phyloP scores from a whole-genome alignment of 129 eudicot genomes.

The Cynara cardunculus region DNA sequence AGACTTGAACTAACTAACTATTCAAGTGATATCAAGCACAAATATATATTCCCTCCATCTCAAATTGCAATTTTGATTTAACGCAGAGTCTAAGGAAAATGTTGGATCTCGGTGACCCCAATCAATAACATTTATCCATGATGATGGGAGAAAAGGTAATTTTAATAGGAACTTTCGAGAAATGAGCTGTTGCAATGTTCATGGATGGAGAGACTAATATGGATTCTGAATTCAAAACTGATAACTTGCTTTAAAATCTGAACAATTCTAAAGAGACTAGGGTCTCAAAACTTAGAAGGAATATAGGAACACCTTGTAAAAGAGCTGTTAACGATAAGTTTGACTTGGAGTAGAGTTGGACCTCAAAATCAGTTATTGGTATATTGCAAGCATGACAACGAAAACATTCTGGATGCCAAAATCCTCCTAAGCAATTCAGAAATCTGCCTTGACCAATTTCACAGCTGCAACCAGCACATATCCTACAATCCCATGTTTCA shows the following conservation, averaged over 20 bases:
- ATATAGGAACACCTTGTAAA: slow-evolving; percentile 19
- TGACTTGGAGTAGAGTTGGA: slow-evolving; percentile 30
- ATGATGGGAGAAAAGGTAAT: neutral
- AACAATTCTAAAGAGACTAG: neutral
- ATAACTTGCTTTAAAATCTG: neutral
- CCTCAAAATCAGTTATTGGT: slow-evolving; percentile 95
- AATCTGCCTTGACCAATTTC: slow-evolving; percentile 88
- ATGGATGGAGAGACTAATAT: neutral
- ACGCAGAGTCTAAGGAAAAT: neutral
- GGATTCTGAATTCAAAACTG: slow-evolving; percentile 6
- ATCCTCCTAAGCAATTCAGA: slow-evolving; percentile 89
- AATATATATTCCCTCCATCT: neutral
- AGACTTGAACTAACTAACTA: neutral
- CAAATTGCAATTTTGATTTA: neutral
- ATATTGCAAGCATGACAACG: slow-evolving; percentile 75
- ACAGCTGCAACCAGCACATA: slow-evolving; percentile 83
- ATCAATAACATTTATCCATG: neutral
- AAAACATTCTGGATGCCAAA: slow-evolving; percentile 99
- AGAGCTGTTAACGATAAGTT: slow-evolving; percentile 21
- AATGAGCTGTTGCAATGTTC: slow-evolving; percentile 4
- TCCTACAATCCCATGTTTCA: slow-evolving; percentile 44
- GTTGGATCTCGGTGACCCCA: neutral
- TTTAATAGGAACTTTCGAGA: neutral
- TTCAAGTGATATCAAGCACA: neutral
- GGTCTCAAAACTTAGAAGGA: slow-evolving; percentile 18